These are phyloP conservation scores for Lecanicillium sp. DNA, from an alignment of 2,329 filamentous ascomycete genomes.

Conservation along the genomic window DNA sequence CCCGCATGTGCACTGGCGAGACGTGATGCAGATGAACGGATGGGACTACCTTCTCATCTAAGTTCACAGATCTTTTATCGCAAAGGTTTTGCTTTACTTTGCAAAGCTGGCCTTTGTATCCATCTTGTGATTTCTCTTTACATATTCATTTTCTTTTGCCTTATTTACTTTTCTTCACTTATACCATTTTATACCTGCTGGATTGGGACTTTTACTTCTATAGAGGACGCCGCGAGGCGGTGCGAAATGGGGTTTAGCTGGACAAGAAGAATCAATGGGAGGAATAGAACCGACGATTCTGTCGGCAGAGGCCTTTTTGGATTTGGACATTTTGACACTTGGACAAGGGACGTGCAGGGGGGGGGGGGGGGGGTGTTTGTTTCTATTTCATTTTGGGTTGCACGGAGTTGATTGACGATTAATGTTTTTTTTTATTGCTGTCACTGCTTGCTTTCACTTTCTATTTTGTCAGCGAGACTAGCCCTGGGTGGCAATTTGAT, in stretches of 20 bases:
- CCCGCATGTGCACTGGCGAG: slow-evolving; percentile 85
- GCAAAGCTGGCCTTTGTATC: slow-evolving; percentile 18
- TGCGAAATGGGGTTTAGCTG: slow-evolving; percentile 15
- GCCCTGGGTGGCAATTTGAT: slow-evolving; percentile 1
- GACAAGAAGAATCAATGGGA: slow-evolving; percentile 12
- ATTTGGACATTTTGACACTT: slow-evolving; percentile 5
- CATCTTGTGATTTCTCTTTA: slow-evolving; percentile 19
- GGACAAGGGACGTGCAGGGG: not conserved
- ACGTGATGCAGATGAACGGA: slow-evolving; percentile 83
- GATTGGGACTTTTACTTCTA: slow-evolving; percentile 16
- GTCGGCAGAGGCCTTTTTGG: slow-evolving; percentile 2
- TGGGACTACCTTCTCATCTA: slow-evolving; percentile 93
- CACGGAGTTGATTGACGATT: slow-evolving; percentile 5
- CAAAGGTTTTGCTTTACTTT: slow-evolving; percentile 14
- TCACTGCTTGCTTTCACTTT: not conserved
- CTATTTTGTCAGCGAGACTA: not conserved
- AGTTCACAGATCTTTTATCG: slow-evolving; percentile 21
- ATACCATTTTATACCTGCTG: slow-evolving; percentile 20
- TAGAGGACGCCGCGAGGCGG: slow-evolving; percentile 39
- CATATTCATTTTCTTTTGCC: slow-evolving; percentile 22
- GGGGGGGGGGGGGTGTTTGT: not conserved
- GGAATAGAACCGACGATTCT: slow-evolving; percentile 8
- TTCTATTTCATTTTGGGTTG: slow-evolving; percentile 6
- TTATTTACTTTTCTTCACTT: slow-evolving; percentile 22
- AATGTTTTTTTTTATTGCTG: not conserved